phyloP scores from a whole-genome alignment of 1,284 basidiomycete species.

The Cutaneotrichosporon curvatum region DNA sequence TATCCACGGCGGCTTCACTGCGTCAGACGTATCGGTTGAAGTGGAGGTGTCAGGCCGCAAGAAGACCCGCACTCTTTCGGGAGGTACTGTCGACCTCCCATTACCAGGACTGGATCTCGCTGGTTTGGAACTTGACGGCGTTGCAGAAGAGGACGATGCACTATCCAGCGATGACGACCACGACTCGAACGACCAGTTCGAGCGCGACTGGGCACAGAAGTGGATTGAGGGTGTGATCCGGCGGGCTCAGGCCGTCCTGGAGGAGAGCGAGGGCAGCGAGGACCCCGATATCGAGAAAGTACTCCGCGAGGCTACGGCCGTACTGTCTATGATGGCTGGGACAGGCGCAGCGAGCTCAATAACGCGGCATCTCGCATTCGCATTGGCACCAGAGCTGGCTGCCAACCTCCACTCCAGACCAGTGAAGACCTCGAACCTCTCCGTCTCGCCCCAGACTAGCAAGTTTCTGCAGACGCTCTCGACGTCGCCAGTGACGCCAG shows the following conservation, averaged over 20 bases:
- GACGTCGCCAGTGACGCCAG: conserved; percentile 29
- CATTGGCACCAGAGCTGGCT: conserved; percentile 28
- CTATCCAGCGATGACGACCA: conserved; percentile 5
- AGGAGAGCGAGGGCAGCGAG: conserved; percentile 11
- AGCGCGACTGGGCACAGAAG: conserved; percentile 45
- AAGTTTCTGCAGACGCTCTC: conserved; percentile 33
- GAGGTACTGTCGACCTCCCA: conserved; percentile 18
- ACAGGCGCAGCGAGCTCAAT: conserved; percentile 48
- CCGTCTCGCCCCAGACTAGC: conserved; percentile 32
- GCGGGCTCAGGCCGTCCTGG: conserved; percentile 35
- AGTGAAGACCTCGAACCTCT: background rate
- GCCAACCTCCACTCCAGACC: conserved; percentile 17
- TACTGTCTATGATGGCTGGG: conserved; percentile 60
- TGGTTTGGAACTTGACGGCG: conserved; percentile 27
- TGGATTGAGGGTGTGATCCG: conserved; percentile 43
- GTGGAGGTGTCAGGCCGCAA: background rate
- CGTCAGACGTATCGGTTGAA: conserved; percentile 20
- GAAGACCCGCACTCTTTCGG: conserved; percentile 20
- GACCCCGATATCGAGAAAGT: conserved; percentile 10
- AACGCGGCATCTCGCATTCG: conserved; percentile 41
- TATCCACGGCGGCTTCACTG: conserved; percentile 39
- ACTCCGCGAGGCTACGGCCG: conserved; percentile 53
- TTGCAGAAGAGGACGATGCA: conserved; percentile 18
- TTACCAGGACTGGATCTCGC: conserved; percentile 12
- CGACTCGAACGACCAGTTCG: conserved; percentile 35